Evolutionary conservation across 441 rosid genomes (phyloP), one percentile per base, ranked within the genome.

Genomic region (Hura crepitans): DNA sequence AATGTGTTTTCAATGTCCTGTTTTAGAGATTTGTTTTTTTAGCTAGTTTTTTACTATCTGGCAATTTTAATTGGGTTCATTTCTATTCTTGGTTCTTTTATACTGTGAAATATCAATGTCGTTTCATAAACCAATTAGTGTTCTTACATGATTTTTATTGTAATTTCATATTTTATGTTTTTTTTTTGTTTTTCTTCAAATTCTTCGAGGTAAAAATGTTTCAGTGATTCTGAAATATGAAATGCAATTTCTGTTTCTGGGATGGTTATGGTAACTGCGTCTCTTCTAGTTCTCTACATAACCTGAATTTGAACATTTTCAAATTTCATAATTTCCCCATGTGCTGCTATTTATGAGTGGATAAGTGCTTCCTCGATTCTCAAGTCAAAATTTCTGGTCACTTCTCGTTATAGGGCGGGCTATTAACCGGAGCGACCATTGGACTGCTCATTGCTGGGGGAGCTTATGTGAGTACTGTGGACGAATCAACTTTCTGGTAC

Each of bases 401-500:
- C 65, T 61, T 63, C 69, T 22, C 42, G 42, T 30, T 75, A 55
- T 67, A 94, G 97, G 96, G 96, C 71, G 85, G 93, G 70, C 75
- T 92, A 61, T 74, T 94, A 62, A 88, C 99, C 0, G 99, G 97
- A 72, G 88, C 90, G 51, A 86, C 96, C 62, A 76, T 91, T 66
- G 96, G 97, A 25, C 65, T 94, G 23, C 81, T 86, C 22, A 94
- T 94, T 72, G 93, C 86, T 47, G 92, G 96, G 61, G 98, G 97
- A 75, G 98, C 98, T 72, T 93, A 93, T 80, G 96, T 84, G 65
- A 93, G 98, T 77, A 94, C 97, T 46, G 92, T 86, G 68, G 98
- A 94, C 81, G 98, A 91, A 84, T 96, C 97, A 55, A 91, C 98
- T 68, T 87, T 93, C 85, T 93, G 98, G 97, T 91, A 89, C 72